phyloP scores from a whole-genome alignment of 345 rosid genomes.

The Brassica incana region DNA sequence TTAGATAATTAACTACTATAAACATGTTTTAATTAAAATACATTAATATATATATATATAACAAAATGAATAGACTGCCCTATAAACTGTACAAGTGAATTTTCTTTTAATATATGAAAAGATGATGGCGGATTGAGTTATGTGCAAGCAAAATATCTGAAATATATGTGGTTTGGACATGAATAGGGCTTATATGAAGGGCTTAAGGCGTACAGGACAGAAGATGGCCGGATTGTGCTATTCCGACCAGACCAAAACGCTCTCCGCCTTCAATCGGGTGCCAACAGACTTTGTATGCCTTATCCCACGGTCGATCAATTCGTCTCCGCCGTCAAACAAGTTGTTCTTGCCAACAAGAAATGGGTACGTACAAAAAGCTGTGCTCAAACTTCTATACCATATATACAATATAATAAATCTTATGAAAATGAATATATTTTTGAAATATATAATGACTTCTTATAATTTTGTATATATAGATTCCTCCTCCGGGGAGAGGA shows the following conservation, averaged over 20 bases:
- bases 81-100: neutral
- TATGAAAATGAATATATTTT: neutral
- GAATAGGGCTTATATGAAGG: slow-evolving; percentile 58
- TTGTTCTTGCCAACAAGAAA: slow-evolving; percentile 51
- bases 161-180: slow-evolving; percentile 5
- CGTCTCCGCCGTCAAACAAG: slow-evolving; percentile 51
- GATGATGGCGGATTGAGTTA: neutral
- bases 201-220: slow-evolving; percentile 60
- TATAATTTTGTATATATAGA: slow-evolving; percentile 29
- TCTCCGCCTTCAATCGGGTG: slow-evolving; percentile 48
- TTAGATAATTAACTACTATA: neutral
- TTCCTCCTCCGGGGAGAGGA: slow-evolving; percentile 69
- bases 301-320: slow-evolving; percentile 55
- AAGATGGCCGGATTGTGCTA: slow-evolving; percentile 52
- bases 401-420: neutral
- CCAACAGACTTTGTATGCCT: slow-evolving; percentile 56
- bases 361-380: slow-evolving; percentile 40
- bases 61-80: neutral
- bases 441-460: neutral
- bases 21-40: neutral
- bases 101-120: neutral
- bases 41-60: neutral
- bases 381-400: neutral
- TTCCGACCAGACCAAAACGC: slow-evolving; percentile 51
- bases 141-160: neutral